Conservation (phyloP, 768 basidiomycete genomes). For the Boletus edulis region DNA sequence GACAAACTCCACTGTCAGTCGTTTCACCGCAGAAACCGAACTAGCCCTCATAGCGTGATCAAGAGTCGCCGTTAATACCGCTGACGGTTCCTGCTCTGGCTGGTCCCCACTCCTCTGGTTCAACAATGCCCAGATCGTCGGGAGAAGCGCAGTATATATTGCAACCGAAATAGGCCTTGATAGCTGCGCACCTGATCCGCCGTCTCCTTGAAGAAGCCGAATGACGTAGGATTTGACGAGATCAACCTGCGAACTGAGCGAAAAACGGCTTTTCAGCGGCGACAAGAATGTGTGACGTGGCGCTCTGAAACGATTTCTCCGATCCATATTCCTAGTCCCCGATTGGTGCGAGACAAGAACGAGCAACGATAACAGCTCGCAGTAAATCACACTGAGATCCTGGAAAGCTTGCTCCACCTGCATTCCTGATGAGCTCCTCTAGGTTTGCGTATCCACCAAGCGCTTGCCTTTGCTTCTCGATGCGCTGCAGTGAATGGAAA, state of each 20-base stretch:
- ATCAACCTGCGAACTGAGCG: slow-evolving; percentile 41
- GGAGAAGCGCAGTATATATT: slow-evolving; percentile 67
- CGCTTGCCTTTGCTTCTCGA: slow-evolving; percentile 55
- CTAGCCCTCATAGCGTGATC: slow-evolving; percentile 62
- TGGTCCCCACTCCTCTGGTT: slow-evolving; percentile 39
- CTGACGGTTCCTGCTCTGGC: slow-evolving; percentile 17
- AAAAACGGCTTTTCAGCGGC: slow-evolving; percentile 15
- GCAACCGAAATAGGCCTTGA: slow-evolving; percentile 49
- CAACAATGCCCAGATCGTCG: slow-evolving; percentile 76
- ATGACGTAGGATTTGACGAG: slow-evolving; percentile 61
- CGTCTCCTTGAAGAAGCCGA: slow-evolving; percentile 53
- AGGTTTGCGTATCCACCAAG: not conserved
- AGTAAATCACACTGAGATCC: slow-evolving; percentile 73
- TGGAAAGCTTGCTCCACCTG: slow-evolving; percentile 68
- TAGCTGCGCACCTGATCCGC: slow-evolving; percentile 40
- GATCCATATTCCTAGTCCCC: slow-evolving; percentile 3
- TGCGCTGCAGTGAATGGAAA: slow-evolving; percentile 70
- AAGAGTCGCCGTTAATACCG: slow-evolving; percentile 51
- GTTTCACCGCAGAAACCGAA: slow-evolving; percentile 63
- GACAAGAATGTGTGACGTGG: slow-evolving; percentile 16
- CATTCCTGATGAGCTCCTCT: slow-evolving; percentile 6
- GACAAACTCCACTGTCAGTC: slow-evolving; percentile 71
- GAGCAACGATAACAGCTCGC: slow-evolving; percentile 69
- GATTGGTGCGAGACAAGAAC: slow-evolving; percentile 36
- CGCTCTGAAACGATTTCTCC: slow-evolving; percentile 7